These are phyloP conservation scores for Trichoderma citrinoviride DNA, from an alignment of 2,329 filamentous ascomycete genomes.

Conservation along the genomic window DNA sequence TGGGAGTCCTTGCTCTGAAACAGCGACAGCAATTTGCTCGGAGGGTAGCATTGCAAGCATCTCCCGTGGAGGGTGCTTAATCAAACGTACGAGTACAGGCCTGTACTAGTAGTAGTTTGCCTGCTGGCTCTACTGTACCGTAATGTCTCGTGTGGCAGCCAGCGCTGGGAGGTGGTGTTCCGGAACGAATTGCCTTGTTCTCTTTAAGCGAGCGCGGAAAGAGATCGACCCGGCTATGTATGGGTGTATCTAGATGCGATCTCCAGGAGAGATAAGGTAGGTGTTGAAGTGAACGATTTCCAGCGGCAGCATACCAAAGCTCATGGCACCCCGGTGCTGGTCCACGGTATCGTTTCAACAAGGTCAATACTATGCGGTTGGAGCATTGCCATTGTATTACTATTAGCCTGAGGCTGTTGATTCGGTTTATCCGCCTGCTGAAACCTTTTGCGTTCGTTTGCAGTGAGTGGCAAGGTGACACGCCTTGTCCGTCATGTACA, in stretches of 20 bases:
- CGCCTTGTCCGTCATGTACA: too few relatives aligned
- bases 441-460: too few relatives aligned
- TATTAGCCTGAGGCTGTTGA: too few relatives aligned
- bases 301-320: background rate
- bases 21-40: background rate
- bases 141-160: conserved; percentile 4
- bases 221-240: conserved; percentile 15
- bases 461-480: too few relatives aligned
- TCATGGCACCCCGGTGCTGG: background rate
- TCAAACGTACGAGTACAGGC: background rate
- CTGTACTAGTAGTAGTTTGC: background rate
- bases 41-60: conserved; percentile 1
- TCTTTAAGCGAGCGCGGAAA: background rate
- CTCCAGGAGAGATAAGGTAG: conserved; percentile 12
- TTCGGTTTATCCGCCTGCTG: too few relatives aligned
- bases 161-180: background rate
- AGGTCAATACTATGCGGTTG: too few relatives aligned
- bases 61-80: background rate
- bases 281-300: conserved; percentile 10
- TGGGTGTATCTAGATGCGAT: conserved; percentile 18
- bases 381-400: too few relatives aligned
- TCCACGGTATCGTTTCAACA: background rate
- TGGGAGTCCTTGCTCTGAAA: background rate
- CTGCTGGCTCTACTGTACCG: background rate
- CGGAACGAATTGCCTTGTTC: background rate